These are phyloP conservation scores for Cardamine chenopodiifolia DNA, from an alignment of 345 rosid genomes.

Conservation along the genomic window DNA sequence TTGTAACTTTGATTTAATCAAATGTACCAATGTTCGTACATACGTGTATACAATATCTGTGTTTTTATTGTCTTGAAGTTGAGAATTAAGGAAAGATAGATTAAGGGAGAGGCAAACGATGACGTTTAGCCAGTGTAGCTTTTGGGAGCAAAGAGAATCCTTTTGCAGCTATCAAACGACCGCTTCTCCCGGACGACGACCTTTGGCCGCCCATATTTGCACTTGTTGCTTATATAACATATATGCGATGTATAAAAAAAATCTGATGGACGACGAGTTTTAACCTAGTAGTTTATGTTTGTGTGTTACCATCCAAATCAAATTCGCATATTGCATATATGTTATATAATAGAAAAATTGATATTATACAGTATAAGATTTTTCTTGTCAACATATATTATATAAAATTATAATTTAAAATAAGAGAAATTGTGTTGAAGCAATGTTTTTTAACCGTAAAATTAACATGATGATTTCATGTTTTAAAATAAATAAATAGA, in stretches of 20 bases:
- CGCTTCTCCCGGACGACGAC: constrained; percentile 41
- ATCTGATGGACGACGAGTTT: background rate
- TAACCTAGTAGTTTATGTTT: background rate
- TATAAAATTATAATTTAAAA: background rate
- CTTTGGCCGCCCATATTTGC: constrained; percentile 36
- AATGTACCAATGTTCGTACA: too few species aligned
- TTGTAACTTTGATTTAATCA: background rate
- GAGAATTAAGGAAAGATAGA: constrained; percentile 27
- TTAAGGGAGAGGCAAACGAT: constrained; percentile 38
- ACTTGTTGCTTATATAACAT: too few species aligned
- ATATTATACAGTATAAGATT: background rate
- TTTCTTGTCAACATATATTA: background rate
- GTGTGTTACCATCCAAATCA: background rate
- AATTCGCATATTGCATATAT: background rate
- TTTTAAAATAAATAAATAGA: background rate
- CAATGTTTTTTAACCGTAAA: background rate
- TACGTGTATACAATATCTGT: background rate
- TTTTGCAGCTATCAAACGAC: constrained; percentile 41
- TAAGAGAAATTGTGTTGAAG: background rate
- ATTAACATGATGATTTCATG: constrained; percentile 17
- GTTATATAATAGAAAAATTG: background rate
- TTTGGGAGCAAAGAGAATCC: constrained; percentile 36
- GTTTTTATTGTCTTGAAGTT: background rate
- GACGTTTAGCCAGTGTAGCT: constrained; percentile 39
- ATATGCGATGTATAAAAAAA: too few species aligned